Base-by-base conservation (phyloP, 2,329 filamentous ascomycete genomes). In the Laburnicola sp. region DNA sequence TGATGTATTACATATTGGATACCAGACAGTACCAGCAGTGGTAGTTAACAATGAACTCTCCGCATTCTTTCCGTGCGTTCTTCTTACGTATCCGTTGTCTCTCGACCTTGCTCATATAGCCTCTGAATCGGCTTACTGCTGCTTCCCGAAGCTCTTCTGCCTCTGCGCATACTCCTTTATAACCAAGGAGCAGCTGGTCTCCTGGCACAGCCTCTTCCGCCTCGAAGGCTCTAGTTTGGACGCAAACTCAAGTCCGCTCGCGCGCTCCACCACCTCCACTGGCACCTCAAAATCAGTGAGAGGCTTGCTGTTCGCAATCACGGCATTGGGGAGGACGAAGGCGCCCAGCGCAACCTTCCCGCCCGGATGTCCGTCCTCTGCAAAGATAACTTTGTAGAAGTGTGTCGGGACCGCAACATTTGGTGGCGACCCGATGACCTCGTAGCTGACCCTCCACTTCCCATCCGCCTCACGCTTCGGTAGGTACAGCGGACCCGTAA, bases 331-430 rank as follows among this genome's bases (percentile, higher is more conserved):
- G 64, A 99, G 80, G 46, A 99, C 93, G 68, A 99, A 99, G 6
- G 94, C 94, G 40, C 90, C 94, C 31, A 99, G 78, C 28, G 91
- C 91, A 30, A 99, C 94, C 26, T 72, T 70, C 8, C 69, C 68
- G 16, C 89, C 89, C 7, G 71, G 75, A 51, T 70, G 74, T 3
- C 88, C 89, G 66, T 96, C 91, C 76, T 99, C 94, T 25, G 90
- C 94, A 67, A 94, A 96, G 63, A 99, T 94, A 68, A 99, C 91
- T 79, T 99, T 99, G 83, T 96, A 99, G 77, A 99, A 99, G 74
- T 99, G 94, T 22, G 94, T 99, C 2, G 94, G 94, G 46, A 99
- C 94, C 25, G 94, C 92, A 48, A 99, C 88, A 66, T 91, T 95
- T 6, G 94, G 93, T 59, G 94, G 94, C 70, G 81, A 88, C 34